Evolutionary conservation across 768 basidiomycete species (phyloP).

Genomic region (Erythrobasidium yunnanense): DNA sequence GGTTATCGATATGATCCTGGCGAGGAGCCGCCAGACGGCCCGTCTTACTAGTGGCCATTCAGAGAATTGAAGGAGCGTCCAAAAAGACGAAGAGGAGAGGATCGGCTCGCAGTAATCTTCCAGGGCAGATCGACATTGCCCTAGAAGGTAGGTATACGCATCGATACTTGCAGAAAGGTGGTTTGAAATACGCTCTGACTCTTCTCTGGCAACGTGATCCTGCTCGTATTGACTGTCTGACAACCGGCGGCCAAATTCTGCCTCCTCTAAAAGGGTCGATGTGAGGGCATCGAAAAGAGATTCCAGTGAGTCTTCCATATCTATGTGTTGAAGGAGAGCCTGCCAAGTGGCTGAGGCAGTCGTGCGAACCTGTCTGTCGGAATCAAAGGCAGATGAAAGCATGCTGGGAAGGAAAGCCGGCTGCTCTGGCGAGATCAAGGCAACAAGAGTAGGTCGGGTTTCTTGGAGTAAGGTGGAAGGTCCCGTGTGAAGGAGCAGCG

Average conservation of each 20-base stretch:
- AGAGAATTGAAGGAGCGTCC: too few species aligned
- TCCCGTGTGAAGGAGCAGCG: constrained; percentile 34
- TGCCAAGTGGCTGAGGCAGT: background rate
- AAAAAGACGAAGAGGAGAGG: too few species aligned
- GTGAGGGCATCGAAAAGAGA: background rate
- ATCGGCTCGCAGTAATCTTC: too few species aligned
- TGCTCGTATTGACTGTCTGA: too few species aligned
- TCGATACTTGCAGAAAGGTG: constrained; percentile 9
- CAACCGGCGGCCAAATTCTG: too few species aligned
- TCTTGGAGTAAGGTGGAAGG: background rate
- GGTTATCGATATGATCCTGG: background rate
- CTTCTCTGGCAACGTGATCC: too few species aligned
- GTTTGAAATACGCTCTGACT: background rate
- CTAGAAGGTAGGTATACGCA: background rate
- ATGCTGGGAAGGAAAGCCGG: constrained; percentile 1
- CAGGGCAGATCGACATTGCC: too few species aligned
- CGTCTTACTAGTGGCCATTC: background rate
- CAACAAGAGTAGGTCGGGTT: background rate
- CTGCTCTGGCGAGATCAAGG: background rate
- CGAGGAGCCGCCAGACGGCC: background rate
- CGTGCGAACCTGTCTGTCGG: constrained; percentile 8
- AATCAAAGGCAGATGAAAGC: background rate
- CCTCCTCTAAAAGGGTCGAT: too few species aligned
- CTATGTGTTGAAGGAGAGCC: background rate
- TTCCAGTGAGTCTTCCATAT: background rate